These are phyloP conservation scores for Helianthus annuus DNA, from an alignment of 129 eudicot species.

Conservation along the genomic window HanXRQr2.0-SUNRISE NC_035447.2:75369365-75369864, in stretches of 20 bases:
- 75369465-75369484: not conserved
- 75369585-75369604: slow-evolving; percentile 66
- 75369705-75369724: not conserved
- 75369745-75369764: slow-evolving; percentile 62
- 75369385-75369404: not conserved
- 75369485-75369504: slow-evolving; percentile 44
- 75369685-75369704: slow-evolving; percentile 19
- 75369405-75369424: not conserved
- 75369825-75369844: slow-evolving; percentile 21
- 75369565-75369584: slow-evolving; percentile 54
- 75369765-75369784: slow-evolving; percentile 73
- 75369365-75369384: not conserved
- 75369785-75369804: slow-evolving; percentile 94
- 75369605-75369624: slow-evolving; percentile 62
- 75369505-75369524: slow-evolving; percentile 42
- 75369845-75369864: not conserved
- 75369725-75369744: slow-evolving; percentile 1
- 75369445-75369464: not conserved
- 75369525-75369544: slow-evolving; percentile 36
- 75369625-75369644: slow-evolving; percentile 70
- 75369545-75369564: slow-evolving; percentile 47
- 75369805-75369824: slow-evolving; percentile 77
- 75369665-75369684: slow-evolving; percentile 16
- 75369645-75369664: slow-evolving; percentile 85
- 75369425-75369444: not conserved